These are phyloP conservation scores for Kandelia obovata DNA, from an alignment of 345 rosid species.

Conservation along the genomic window DNA sequence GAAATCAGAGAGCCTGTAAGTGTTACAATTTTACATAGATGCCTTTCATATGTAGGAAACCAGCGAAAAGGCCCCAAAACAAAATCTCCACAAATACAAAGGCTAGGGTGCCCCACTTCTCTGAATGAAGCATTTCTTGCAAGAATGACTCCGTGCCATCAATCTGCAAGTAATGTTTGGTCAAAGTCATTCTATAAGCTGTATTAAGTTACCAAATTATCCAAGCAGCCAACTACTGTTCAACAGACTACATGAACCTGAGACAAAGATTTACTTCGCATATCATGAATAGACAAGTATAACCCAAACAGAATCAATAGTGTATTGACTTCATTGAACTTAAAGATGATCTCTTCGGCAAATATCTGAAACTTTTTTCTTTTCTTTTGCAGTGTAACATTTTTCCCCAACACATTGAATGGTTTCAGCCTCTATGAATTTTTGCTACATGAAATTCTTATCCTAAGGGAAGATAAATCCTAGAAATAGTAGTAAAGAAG, in stretches of 20 bases:
- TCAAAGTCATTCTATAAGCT: background rate
- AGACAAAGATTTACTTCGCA: too few relatives aligned
- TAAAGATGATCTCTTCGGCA: too few relatives aligned
- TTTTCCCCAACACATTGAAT: too few relatives aligned
- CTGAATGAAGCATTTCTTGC: slow-evolving; percentile 34
- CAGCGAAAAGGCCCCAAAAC: slow-evolving; percentile 49
- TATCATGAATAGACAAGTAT: too few relatives aligned
- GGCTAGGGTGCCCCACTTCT: slow-evolving; percentile 46
- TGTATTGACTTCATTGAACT: too few relatives aligned
- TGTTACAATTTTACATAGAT: slow-evolving; percentile 37
- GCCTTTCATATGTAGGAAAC: slow-evolving; percentile 43
- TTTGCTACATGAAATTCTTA: background rate
- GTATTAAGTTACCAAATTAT: background rate
- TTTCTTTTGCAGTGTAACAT: too few relatives aligned
- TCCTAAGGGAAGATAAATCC: background rate
- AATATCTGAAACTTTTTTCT: too few relatives aligned
- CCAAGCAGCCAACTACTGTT: too few relatives aligned
- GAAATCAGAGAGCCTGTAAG: background rate
- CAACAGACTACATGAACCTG: too few relatives aligned
- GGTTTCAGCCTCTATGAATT: too few relatives aligned
- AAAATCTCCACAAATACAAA: slow-evolving; percentile 48
- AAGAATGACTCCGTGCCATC: slow-evolving; percentile 34
- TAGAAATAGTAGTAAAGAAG: background rate
- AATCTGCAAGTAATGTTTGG: slow-evolving; percentile 34
- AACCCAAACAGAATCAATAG: too few relatives aligned